phyloP scores from a whole-genome alignment of 2,329 filamentous ascomycete species.

The Epichloe brachyelytri region DNA sequence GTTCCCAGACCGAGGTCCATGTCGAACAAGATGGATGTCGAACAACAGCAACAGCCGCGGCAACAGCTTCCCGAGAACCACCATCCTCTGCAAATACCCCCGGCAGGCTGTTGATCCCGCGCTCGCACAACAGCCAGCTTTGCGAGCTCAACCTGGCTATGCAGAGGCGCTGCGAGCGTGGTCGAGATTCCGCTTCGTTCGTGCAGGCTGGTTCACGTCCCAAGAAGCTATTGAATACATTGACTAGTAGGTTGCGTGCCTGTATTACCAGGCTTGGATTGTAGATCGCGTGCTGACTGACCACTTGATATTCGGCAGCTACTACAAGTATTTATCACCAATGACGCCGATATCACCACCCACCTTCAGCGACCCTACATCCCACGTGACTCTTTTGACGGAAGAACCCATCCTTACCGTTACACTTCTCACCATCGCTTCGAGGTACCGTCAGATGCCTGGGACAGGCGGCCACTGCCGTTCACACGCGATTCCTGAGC shows the following conservation, averaged over 20 bases:
- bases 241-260: slow-evolving; percentile 53
- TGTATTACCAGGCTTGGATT: background rate
- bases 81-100: background rate
- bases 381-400: slow-evolving; percentile 66
- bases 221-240: slow-evolving; percentile 90
- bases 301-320: slow-evolving; percentile 34
- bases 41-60: background rate
- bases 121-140: slow-evolving; percentile 29
- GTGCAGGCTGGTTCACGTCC: slow-evolving; percentile 90
- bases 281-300: background rate
- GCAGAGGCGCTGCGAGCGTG: slow-evolving; percentile 71
- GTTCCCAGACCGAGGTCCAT: slow-evolving; percentile 7
- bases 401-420: slow-evolving; percentile 91
- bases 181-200: slow-evolving; percentile 86
- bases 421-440: slow-evolving; percentile 81
- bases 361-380: slow-evolving; percentile 71
- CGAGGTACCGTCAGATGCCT: slow-evolving; percentile 68
- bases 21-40: slow-evolving; percentile 6
- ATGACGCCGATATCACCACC: slow-evolving; percentile 89
- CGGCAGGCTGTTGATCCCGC: slow-evolving; percentile 32
- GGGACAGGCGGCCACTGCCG: slow-evolving; percentile 73
- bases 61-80: background rate
- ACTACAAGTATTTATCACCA: slow-evolving; percentile 82
- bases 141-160: slow-evolving; percentile 41
- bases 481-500: slow-evolving; percentile 84